Evolutionary conservation across 176 grass and related monocot species (phyloP).

Genomic region (Zoysia japonica): DNA sequence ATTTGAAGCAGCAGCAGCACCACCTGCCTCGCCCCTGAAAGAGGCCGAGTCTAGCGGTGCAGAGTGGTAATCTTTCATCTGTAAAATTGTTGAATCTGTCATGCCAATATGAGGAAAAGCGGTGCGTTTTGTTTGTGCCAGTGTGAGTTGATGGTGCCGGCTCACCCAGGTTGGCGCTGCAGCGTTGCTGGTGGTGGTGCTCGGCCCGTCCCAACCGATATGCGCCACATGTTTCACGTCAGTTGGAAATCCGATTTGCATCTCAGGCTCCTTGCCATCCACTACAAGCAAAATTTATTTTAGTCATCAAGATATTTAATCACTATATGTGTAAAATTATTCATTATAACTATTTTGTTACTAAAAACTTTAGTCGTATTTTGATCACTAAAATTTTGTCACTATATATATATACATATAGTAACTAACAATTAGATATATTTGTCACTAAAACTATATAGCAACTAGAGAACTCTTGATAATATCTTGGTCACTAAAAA

Average conservation of each 20-base stretch:
- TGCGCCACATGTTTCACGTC: constrained; percentile 95
- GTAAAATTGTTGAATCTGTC: constrained; percentile 20
- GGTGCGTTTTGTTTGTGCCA: not conserved
- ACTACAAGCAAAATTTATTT: too few species aligned
- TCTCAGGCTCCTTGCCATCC: constrained; percentile 66
- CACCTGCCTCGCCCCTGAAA: constrained; percentile 43
- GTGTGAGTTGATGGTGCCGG: not conserved
- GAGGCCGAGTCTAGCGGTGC: constrained; percentile 55
- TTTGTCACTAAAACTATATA: too few species aligned
- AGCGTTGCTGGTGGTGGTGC: constrained; percentile 24
- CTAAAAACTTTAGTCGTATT: too few species aligned
- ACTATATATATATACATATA: too few species aligned
- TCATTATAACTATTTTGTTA: too few species aligned
- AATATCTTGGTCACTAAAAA: too few species aligned
- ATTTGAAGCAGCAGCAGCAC: constrained; percentile 40
- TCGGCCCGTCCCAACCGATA: constrained; percentile 74
- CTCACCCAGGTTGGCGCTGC: constrained; percentile 70
- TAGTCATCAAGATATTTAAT: too few species aligned
- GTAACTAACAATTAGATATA: too few species aligned
- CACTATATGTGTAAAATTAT: too few species aligned
- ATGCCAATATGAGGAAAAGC: not conserved
- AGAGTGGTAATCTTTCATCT: constrained; percentile 94
- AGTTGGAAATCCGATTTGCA: constrained; percentile 89
- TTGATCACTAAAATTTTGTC: too few species aligned
- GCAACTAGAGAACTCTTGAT: too few species aligned